Base-by-base conservation (phyloP, 1,139 yeast genomes). In the Saccharomycopsis phalli region DNA sequence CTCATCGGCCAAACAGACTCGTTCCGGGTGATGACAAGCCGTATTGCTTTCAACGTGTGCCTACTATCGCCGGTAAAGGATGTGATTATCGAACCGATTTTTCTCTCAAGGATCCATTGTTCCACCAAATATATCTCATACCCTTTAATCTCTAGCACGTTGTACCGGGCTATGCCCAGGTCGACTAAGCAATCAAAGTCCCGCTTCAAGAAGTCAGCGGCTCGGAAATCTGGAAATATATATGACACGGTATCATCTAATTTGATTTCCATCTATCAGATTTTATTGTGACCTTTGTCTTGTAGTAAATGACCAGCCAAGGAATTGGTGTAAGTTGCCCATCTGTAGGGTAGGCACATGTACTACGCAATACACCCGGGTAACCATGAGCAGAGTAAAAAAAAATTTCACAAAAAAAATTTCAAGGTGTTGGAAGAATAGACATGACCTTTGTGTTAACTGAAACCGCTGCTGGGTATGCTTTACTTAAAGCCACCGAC, bases 391-490 rank as follows among this genome's bases (percentile, higher is more conserved):
- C 31, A 7, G 6, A 7, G 31, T 7, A 28, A 30, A 30, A 30
- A 30, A 30, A 30, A 30, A 30, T 30, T 30, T 30, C 22, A 30
- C 22, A n/a, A 16, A 30, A 30, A 30, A 30, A 30, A 16, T 16
- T 16, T 16, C 5, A 30, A 4, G 17, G 22, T 30, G 11, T 30
- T 4, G n/a, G 5, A 8, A 26, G 14, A 7, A 26, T n/a, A 11
- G n/a, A 19, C 22, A 87, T 87, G 96, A 86, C 97, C 53, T 87
- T 76, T 74, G 91, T 91, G 58, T 77, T 91, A 62, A 83, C 97
- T 49, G 98, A 91, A 71, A 91, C 97, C 50, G 84, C 97, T 51
- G 98, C 98, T 44, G 98, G 98, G 60, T 91, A 91, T 62, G 97
- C 97, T 61, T 74, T 91, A 60, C 76, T 91, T 59, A 91, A 91